These are phyloP conservation scores for Pseudogymnoascus sp. DNA, from an alignment of 2,329 filamentous ascomycete genomes.

Conservation along the genomic window DNA sequence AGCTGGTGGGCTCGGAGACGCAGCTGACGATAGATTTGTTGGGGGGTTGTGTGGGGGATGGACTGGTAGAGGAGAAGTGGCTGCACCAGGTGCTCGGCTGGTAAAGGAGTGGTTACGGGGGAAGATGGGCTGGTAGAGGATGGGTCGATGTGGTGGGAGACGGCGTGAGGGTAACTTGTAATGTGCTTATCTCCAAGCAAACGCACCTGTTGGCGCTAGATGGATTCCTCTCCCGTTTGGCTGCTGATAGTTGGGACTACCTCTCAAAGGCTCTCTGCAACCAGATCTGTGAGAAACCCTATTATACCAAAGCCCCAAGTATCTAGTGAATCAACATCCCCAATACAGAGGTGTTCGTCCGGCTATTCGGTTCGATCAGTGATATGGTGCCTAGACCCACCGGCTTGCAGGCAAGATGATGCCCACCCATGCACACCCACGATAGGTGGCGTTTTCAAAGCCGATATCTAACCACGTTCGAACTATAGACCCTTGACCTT, in stretches of 20 bases:
- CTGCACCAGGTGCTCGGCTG: slow-evolving; percentile 26
- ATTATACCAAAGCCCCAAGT: neutral
- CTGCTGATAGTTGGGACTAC: neutral
- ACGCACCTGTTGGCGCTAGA: neutral
- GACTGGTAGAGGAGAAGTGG: slow-evolving; percentile 30
- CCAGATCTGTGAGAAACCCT: neutral
- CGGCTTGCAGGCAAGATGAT: neutral
- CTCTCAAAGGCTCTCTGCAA: neutral
- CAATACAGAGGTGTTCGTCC: neutral
- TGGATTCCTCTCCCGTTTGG: neutral
- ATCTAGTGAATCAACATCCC: neutral
- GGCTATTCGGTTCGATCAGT: neutral
- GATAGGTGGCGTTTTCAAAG: neutral
- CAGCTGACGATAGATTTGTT: slow-evolving; percentile 35
- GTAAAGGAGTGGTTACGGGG: slow-evolving; percentile 22
- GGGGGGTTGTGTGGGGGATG: slow-evolving; percentile 45
- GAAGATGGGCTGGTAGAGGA: slow-evolving; percentile 31
- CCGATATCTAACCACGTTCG: neutral
- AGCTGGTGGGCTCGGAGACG: slow-evolving; percentile 27
- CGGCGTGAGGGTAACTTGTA: neutral
- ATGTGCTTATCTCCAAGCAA: neutral
- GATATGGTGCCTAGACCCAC: neutral
- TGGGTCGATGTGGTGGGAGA: neutral
- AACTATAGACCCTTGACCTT: neutral
- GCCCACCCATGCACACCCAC: neutral